These are phyloP conservation scores for Stachybotrys elegans DNA, from an alignment of 2,329 filamentous ascomycete species.

Conservation along the genomic window DNA sequence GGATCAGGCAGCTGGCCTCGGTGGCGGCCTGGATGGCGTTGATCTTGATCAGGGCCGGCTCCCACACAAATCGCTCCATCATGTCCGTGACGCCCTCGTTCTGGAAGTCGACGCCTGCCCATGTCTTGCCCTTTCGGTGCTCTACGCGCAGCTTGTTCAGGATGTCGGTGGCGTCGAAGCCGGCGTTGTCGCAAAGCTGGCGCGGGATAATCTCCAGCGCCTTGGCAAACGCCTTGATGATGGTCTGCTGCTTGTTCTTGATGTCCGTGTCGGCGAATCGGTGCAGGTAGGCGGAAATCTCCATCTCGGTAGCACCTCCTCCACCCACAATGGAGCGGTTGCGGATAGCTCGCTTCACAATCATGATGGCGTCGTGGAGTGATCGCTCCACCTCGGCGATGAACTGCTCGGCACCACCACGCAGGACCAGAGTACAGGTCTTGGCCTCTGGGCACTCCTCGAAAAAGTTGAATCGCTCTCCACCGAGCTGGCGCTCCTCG, in stretches of 20 bases:
- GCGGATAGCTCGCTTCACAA: constrained; percentile 95
- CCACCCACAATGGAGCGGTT: constrained; percentile 93
- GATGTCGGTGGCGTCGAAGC: constrained; percentile 97
- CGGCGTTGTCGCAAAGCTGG: constrained; percentile 96
- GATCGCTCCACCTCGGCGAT: constrained; percentile 98
- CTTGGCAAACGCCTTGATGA: constrained; percentile 97
- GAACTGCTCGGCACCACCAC: constrained; percentile 96
- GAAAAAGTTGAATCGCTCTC: constrained; percentile 98
- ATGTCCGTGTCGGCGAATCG: constrained; percentile 89
- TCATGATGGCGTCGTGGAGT: constrained; percentile 99
- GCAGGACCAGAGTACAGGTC: constrained; percentile 92
- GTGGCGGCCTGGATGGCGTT: constrained; percentile 96
- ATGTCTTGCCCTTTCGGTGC: constrained; percentile 86
- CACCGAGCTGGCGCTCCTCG: constrained; percentile 94
- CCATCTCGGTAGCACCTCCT: constrained; percentile 94
- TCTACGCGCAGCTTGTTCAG: constrained; percentile 94
- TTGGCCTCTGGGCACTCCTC: constrained; percentile 92
- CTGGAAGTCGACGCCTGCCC: constrained; percentile 94
- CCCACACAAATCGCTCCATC: constrained; percentile 95
- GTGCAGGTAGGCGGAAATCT: constrained; percentile 90
- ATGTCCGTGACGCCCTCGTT: constrained; percentile 92
- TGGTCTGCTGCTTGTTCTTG: constrained; percentile 89
- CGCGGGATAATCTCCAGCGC: constrained; percentile 94
- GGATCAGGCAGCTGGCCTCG: constrained; percentile 90
- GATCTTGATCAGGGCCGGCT: constrained; percentile 91